Conservation (phyloP, 768 basidiomycete species). For the Leccinum boreale region DNA sequence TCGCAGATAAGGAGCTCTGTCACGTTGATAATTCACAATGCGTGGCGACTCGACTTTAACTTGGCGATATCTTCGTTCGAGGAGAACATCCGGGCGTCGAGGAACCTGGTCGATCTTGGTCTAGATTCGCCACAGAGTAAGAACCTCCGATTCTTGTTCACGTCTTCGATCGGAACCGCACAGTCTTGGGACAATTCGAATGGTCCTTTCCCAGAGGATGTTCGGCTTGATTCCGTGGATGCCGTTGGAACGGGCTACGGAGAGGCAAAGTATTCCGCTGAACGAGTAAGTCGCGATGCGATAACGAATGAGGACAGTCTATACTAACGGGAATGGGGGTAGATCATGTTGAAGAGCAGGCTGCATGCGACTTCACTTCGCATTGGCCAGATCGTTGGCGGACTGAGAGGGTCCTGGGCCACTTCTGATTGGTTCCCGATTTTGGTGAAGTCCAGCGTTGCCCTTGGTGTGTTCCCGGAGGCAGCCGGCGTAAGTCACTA, state of each 20-base stretch:
- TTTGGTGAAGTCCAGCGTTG: slow-evolving; percentile 34
- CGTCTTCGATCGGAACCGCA: slow-evolving; percentile 39
- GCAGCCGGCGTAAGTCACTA: slow-evolving; percentile 31
- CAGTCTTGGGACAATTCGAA: slow-evolving; percentile 28
- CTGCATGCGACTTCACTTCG: slow-evolving; percentile 37
- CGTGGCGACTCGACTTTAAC: slow-evolving; percentile 46
- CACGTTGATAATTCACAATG: slow-evolving; percentile 39
- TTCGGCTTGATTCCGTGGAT: slow-evolving; percentile 27
- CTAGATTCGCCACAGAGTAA: slow-evolving; percentile 25
- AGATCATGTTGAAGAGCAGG: slow-evolving; percentile 40
- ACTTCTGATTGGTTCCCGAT: slow-evolving; percentile 47
- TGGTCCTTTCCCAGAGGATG: slow-evolving; percentile 36
- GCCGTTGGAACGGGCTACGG: slow-evolving; percentile 43
- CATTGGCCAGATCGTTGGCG: slow-evolving; percentile 46
- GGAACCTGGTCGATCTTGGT: slow-evolving; percentile 34
- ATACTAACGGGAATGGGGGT: neutral
- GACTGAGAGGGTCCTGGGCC: slow-evolving; percentile 40
- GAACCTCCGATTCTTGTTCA: slow-evolving; percentile 36
- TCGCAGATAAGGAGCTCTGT: slow-evolving; percentile 32
- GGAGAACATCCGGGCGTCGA: slow-evolving; percentile 37
- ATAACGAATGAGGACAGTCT: neutral
- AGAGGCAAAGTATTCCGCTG: slow-evolving; percentile 44
- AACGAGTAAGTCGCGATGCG: slow-evolving; percentile 28
- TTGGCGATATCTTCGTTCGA: slow-evolving; percentile 41
- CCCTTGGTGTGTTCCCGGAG: slow-evolving; percentile 27